phyloP scores from a whole-genome alignment of 352 stramenopile species.

The Peronosclerospora sorghi region DNA sequence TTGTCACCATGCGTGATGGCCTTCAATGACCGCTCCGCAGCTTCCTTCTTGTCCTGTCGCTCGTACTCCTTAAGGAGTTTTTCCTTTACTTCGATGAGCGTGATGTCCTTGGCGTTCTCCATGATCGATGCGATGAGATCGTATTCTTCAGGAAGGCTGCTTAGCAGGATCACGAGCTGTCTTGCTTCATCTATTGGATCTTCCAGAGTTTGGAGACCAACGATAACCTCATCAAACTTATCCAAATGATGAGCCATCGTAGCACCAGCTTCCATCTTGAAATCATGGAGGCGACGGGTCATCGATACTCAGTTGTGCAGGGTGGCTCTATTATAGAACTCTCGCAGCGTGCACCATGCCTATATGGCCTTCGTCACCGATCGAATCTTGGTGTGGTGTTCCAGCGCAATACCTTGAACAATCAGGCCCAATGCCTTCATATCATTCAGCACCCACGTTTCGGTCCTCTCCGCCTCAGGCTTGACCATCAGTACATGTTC shows the following conservation, averaged over 20 bases:
- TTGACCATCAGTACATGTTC: not conserved
- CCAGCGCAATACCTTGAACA: not conserved
- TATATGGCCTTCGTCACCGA: not conserved
- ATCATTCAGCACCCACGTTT: not conserved
- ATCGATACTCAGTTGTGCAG: not conserved
- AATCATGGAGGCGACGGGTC: not conserved
- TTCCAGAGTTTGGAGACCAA: not conserved
- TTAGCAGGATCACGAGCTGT: not conserved
- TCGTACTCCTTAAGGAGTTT: not conserved
- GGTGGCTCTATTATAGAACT: not conserved
- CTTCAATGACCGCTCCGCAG: not conserved
- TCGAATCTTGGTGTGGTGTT: not conserved
- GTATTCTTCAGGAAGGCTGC: not conserved
- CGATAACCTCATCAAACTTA: not conserved
- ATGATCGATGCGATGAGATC: not conserved
- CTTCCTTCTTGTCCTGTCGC: not conserved
- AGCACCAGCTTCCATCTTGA: not conserved
- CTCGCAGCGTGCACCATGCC: not conserved
- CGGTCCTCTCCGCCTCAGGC: not conserved
- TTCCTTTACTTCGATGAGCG: not conserved
- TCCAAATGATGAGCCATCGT: not conserved
- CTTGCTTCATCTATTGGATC: not conserved
- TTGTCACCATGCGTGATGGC: not conserved
- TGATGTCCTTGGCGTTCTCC: not conserved
- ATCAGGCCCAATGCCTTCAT: not conserved